Percentiles rank a stretch among this genome's conserved stretches.
These are phyloP conservation scores for Cardamine chenopodiifolia DNA, from an alignment of 345 rosid species.

Conservation along the genomic window DNA sequence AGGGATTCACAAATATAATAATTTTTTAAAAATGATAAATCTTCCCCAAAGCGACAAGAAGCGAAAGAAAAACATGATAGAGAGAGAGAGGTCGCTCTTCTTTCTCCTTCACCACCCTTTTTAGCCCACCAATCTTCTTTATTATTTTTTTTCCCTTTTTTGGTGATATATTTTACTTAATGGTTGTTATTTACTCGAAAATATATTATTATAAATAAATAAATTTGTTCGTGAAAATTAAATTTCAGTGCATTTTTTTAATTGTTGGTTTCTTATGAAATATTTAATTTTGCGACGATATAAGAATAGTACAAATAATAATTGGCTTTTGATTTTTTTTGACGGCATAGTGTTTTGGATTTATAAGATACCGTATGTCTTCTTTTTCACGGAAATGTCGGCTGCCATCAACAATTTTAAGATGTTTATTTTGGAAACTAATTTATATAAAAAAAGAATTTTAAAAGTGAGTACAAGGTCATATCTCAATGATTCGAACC, in stretches of 20 bases:
- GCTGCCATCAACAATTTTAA: conserved; percentile 22
- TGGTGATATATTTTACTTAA: background rate
- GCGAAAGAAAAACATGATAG: conserved; percentile 24
- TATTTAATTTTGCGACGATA: background rate
- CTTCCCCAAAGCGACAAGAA: conserved; percentile 37
- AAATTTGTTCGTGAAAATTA: background rate
- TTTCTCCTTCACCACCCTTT: conserved; percentile 45
- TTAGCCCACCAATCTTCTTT: conserved; percentile 35
- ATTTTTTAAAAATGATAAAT: background rate
- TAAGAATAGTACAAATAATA: too few species aligned
- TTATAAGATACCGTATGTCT: background rate
- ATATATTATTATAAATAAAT: background rate
- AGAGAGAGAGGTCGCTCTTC: conserved; percentile 53
- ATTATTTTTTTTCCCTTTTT: background rate
- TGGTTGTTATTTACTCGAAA: background rate
- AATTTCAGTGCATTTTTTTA: background rate
- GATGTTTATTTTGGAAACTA: conserved; percentile 29
- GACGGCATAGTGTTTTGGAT: too few species aligned
- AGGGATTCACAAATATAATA: conserved; percentile 22
- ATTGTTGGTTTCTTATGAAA: background rate
- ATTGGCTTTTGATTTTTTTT: too few species aligned
- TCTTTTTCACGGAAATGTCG: conserved; percentile 34
- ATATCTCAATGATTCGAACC: conserved; percentile 43
- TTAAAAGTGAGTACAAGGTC: conserved; percentile 38
- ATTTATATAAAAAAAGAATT: background rate